Base-by-base conservation (phyloP, 352 stramenopile genomes). In the Sclerospora graminicola region DNA sequence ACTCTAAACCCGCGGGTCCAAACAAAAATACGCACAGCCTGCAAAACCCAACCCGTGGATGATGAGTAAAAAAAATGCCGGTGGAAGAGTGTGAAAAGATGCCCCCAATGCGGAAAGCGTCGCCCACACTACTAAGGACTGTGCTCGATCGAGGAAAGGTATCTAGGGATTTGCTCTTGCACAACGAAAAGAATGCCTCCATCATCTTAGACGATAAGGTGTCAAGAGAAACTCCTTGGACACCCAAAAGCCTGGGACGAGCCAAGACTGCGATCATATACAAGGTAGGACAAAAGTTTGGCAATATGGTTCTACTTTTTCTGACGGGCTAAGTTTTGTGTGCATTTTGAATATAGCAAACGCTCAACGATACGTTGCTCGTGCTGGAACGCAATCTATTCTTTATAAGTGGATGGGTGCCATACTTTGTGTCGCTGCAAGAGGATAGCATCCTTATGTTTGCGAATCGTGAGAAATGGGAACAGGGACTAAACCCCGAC, bases 251-350 rank as follows among this genome's bases (percentile, higher is more conserved):
- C 19, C 63, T 92, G n/a, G 75, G 81, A 4, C 70, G 80, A 27
- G 77, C 80, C 23, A 92, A 92, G 51, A 85, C 75, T 0, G 80
- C 77, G 4, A 89, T 92, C 39, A 79, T 92, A 26, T 92, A 92
- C 64, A 87, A 89, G 59, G 80, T 89, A 14, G 8, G 29, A 45
- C 8, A 5, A n/a, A n/a, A n/a, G n/a, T n/a, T n/a, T n/a, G n/a
- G n/a, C n/a, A n/a, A n/a, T n/a, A n/a, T n/a, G n/a, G n/a, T n/a
- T n/a, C n/a, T n/a, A n/a, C n/a, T n/a, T n/a, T n/a, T n/a, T n/a
- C n/a, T n/a, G n/a, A n/a, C n/a, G n/a, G n/a, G n/a, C n/a, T n/a
- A n/a, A n/a, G n/a, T n/a, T n/a, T n/a, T n/a, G n/a, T n/a, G n/a
- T n/a, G n/a, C n/a, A n/a, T n/a, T n/a, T 16, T 8, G 30, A 16